Evolutionary conservation across 495 filamentous ascomycete species (phyloP).

Genomic region (Penicillium bialowiezense): DNA sequence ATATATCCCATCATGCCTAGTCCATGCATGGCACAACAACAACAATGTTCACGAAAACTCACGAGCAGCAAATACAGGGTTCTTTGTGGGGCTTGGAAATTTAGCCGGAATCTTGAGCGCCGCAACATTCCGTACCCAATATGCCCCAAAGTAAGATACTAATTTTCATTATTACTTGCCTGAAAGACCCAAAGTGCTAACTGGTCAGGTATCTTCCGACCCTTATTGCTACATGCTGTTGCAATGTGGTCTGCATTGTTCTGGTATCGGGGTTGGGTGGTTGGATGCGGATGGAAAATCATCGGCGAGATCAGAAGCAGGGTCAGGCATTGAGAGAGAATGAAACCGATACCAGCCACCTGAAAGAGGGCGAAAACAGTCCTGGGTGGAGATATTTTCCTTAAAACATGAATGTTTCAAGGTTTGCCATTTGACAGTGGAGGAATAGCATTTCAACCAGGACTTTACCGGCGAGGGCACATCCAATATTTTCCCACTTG

Average conservation of each 20-base stretch:
- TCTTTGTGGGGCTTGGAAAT: constrained; percentile 63
- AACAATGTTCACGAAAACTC: constrained; percentile 68
- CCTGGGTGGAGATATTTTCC: constrained; percentile 65
- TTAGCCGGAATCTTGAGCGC: constrained; percentile 67
- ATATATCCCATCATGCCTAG: constrained; percentile 38
- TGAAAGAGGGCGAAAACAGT: constrained; percentile 58
- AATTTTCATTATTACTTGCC: neutral
- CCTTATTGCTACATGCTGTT: constrained; percentile 65
- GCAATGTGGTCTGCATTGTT: constrained; percentile 59
- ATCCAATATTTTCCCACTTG: too few relatives aligned
- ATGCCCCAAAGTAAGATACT: constrained; percentile 62
- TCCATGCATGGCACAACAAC: constrained; percentile 65
- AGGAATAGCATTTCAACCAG: too few relatives aligned
- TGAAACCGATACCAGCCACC: constrained; percentile 57
- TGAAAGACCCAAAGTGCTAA: neutral
- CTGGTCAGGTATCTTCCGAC: constrained; percentile 54
- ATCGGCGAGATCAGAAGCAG: constrained; percentile 54
- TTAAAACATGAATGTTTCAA: too few relatives aligned
- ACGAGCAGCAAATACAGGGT: constrained; percentile 37
- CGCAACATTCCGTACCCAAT: constrained; percentile 65
- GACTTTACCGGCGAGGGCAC: too few relatives aligned
- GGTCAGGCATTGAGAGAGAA: constrained; percentile 53
- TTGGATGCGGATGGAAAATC: constrained; percentile 68
- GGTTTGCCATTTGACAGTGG: too few relatives aligned
- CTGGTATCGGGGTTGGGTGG: constrained; percentile 53